phyloP scores from a whole-genome alignment of 2,329 filamentous ascomycete species.

The Epichloe bromicola region DNA sequence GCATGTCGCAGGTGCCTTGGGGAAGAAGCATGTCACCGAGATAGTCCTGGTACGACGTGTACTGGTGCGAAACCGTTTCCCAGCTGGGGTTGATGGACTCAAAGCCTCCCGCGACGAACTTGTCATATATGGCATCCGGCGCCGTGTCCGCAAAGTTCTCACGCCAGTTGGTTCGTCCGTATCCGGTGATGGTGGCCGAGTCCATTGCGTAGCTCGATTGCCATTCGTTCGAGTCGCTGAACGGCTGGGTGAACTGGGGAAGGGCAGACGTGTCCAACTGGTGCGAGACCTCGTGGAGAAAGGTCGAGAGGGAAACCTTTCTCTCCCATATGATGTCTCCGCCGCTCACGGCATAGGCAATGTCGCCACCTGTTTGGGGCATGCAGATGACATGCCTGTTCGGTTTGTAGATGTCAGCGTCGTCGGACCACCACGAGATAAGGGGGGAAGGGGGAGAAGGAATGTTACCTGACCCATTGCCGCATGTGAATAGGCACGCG shows the following conservation, averaged over 20 bases:
- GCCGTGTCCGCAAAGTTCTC: background rate
- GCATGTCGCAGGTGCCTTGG: background rate
- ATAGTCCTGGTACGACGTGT: background rate
- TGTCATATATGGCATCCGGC: background rate
- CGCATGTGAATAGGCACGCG: constrained; percentile 18
- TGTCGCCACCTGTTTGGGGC: background rate
- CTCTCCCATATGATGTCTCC: background rate
- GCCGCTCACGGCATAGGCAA: background rate
- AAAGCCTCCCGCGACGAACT: background rate
- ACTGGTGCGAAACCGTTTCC: background rate
- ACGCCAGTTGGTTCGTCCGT: background rate
- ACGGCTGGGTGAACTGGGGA: background rate
- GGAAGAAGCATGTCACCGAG: background rate
- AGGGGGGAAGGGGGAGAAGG: rapidly evolving
- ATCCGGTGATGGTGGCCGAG: background rate
- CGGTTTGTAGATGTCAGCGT: too few species aligned
- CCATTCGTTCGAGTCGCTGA: background rate
- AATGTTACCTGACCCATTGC: constrained; percentile 10
- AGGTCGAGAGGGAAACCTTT: too few species aligned
- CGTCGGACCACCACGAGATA: too few species aligned
- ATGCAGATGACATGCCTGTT: background rate
- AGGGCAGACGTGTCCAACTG: background rate
- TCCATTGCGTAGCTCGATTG: background rate
- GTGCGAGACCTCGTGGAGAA: background rate
- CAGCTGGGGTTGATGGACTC: background rate